Evolutionary conservation across 2,329 filamentous ascomycete genomes (phyloP), one percentile per base, ranked within the genome.

Genomic region (Hypoxylon sp.): DNA sequence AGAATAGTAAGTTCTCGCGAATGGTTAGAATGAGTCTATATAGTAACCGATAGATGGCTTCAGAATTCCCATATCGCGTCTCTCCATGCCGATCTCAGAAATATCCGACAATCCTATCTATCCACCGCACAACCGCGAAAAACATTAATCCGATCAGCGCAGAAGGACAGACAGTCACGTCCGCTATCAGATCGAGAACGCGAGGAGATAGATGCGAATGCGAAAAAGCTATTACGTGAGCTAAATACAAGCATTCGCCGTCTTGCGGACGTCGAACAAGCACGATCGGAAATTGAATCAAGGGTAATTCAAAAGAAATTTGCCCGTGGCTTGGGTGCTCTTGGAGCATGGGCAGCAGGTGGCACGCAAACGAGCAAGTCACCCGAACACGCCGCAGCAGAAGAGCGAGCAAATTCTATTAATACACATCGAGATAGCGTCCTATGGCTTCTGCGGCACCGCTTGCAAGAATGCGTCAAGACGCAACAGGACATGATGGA

Each of bases 401-500:
- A 97, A 75, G 90, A 87, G 6, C 85, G 82, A 62, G 87, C 88
- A 58, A 87, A 87, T 65, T 87, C 87, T 41, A 78, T 91, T 6
- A 88, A 85, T 52, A 84, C 87, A 51, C 91, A 97, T 69, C 83
- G 94, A 54, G 94, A 97, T 72, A 90, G 90, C 67, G 88, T 99
- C 47, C 80, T 98, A 10, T 94, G 91, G 89, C 94, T 90, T 70
- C 76, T 99, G 72, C 85, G 91, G 67, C 85, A 90, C 74, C 85
- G 88, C 72, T 79, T 98, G 66, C 91, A 95, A 78, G 84, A 87
- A 68, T 93, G 90, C 59, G 90, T 91, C 43, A 85, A 87, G 71
- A 88, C 90, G 67, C 94, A 98, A 81, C 89, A 92, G 71, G 86
- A 85, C 52, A 97, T 98, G 93, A 97, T 98, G 85, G 94, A 97